Evolutionary conservation across 2,329 filamentous ascomycete genomes (phyloP).

Genomic region (Calonectria leucothoes): DNA sequence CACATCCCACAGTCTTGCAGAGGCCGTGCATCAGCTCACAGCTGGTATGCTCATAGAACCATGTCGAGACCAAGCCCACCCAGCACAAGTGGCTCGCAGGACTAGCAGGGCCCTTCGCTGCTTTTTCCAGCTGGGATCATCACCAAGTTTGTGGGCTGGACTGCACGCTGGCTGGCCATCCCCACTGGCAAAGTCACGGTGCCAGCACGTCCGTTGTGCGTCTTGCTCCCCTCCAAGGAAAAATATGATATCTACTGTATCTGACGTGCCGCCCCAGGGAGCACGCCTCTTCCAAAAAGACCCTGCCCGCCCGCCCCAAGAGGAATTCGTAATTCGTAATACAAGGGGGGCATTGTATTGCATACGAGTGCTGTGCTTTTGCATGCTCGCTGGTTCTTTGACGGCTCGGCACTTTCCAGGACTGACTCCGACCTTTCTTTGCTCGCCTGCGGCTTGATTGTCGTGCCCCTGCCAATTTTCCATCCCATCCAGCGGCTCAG

Average conservation of each 20-base stretch:
- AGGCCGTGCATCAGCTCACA: slow-evolving; percentile 22
- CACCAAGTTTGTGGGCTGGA: slow-evolving; percentile 9
- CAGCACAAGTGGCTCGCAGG: slow-evolving; percentile 17
- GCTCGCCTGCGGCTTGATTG: background rate
- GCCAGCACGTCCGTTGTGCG: slow-evolving; percentile 12
- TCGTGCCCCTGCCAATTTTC: slow-evolving; percentile 7
- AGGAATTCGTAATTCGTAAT: slow-evolving; percentile 6
- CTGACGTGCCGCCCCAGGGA: background rate
- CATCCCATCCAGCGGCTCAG: slow-evolving; percentile 14
- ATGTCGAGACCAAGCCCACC: slow-evolving; percentile 6
- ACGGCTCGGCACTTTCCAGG: background rate
- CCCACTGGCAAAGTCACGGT: slow-evolving; percentile 22
- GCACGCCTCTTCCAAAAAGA: background rate
- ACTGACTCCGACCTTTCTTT: background rate
- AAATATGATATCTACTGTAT: slow-evolving; percentile 2
- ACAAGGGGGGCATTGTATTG: slow-evolving; percentile 7
- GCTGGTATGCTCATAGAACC: slow-evolving; percentile 18
- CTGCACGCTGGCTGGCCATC: slow-evolving; percentile 11
- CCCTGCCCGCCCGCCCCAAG: background rate
- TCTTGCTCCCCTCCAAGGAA: background rate
- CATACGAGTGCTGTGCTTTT: background rate
- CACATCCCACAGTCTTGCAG: slow-evolving; percentile 32
- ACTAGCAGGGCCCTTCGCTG: slow-evolving; percentile 10
- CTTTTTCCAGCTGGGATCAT: slow-evolving; percentile 19
- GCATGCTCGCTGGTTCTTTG: slow-evolving; percentile 6